Base-by-base conservation (phyloP, 768 basidiomycete genomes). In the Xerocomus brunneocitrinus region DNA sequence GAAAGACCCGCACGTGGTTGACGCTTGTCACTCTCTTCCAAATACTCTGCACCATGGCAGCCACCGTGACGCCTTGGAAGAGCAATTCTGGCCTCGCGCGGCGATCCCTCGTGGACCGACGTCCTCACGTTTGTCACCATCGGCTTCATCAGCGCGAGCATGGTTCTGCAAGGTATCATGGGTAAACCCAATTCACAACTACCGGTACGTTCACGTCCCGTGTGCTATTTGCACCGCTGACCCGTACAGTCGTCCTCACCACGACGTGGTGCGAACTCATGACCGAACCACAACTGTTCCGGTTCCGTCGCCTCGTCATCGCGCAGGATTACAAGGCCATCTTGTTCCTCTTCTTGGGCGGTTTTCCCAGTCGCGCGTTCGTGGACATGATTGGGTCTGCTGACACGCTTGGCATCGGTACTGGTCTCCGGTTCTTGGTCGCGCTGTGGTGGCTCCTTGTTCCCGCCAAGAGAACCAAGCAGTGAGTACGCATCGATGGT, bases 261-360 rank as follows among this genome's bases (percentile, higher is more conserved):
- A 89, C 88, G 16, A 80, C 91, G 52, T 94, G 90, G 90, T 89
- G 91, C 59, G 91, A 94, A 61, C 80, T 94, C 45, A 79, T 89
- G 78, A 84, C 84, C 47, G 89, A 91, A 67, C 91, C 91, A 0
- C 70, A 80, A 44, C 79, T 95, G 22, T 87, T 93, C 76, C 62
- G 75, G 25, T 52, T 80, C 43, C 76, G 76, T 38, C 72, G 78
- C 47, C 71, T 70, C 47, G 77, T 87, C 56, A 66, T 65, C 8
- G 75, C 83, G 1, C 83, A 89, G 44, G 89, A 93, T 66, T 83
- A 89, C 70, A 83, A 84, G 64, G 63, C 83, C 3, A 82, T 87
- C 50, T 28, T 71, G 34, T 66, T 79, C n/a, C 78, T 93, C 49
- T 90, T 95, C 68, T 16, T 87, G 27, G 91, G 91, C 10, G 90